Evolutionary conservation across 2,329 filamentous ascomycete genomes (phyloP).

Genomic region (Calonectria fujianensis): DNA sequence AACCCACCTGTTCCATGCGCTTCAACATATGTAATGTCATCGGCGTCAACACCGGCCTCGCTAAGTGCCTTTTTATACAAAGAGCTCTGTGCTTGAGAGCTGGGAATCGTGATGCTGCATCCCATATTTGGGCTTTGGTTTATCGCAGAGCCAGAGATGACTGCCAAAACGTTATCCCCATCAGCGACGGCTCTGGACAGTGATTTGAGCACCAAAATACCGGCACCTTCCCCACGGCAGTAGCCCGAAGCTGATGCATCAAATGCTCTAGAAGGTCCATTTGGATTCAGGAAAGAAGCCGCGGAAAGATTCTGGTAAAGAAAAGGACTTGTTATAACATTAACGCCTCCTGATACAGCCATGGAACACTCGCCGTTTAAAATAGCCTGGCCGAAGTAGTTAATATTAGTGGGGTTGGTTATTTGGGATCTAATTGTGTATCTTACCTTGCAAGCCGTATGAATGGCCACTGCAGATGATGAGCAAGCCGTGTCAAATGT

Average conservation of each 20-base stretch:
- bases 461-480: constrained; percentile 6
- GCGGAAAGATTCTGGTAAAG: constrained; percentile 1
- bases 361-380: neutral
- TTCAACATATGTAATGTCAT: neutral
- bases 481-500: constrained; percentile 6
- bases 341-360: neutral
- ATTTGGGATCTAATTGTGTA: neutral
- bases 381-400: neutral
- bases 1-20: constrained; percentile 7
- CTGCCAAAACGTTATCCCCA: neutral
- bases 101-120: neutral
- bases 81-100: neutral
- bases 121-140: constrained; percentile 3
- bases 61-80: constrained; percentile 1
- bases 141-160: neutral
- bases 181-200: neutral
- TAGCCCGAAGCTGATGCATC: neutral
- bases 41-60: neutral
- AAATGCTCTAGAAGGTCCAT: neutral
- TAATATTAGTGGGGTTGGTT: neutral
- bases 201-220: neutral
- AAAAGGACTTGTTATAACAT: neutral
- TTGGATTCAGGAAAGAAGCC: neutral
- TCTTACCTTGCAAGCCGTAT: constrained; percentile 1
- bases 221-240: neutral